phyloP scores from a whole-genome alignment of 108 stramenopile species.

The Pseudonitzschia multiseries region DNA sequence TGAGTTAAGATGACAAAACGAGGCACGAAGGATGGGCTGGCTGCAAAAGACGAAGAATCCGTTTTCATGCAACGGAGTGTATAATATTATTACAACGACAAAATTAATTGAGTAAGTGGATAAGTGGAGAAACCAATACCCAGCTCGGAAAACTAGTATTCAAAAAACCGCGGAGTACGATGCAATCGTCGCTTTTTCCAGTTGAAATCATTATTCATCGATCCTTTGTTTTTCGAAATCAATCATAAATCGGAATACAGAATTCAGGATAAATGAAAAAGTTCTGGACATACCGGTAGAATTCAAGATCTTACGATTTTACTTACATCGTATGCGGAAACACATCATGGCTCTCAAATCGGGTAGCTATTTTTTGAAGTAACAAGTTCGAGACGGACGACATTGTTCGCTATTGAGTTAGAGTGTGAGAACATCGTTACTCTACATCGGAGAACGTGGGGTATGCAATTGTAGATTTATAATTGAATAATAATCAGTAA shows the following conservation, averaged over 20 bases:
- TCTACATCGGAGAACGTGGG: neutral
- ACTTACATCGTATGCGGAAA: neutral
- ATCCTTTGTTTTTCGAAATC: neutral
- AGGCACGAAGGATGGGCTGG: neutral
- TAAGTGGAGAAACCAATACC: no score
- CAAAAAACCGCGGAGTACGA: no score
- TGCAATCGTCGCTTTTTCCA: neutral
- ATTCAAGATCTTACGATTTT: neutral
- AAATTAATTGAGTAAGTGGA: neutral
- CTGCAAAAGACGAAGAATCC: neutral
- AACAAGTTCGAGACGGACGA: no score
- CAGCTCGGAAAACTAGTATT: neutral
- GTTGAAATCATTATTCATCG: neutral
- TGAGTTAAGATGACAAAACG: neutral
- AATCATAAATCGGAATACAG: neutral
- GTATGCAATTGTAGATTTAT: constrained; percentile 3
- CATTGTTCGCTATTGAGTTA: no score
- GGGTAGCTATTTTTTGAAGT: no score
- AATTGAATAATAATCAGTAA: neutral
- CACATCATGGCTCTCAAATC: neutral
- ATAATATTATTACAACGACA: neutral
- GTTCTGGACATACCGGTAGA: neutral
- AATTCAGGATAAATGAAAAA: neutral
- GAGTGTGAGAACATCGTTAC: neutral
- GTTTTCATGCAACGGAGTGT: neutral